These are phyloP conservation scores for Fusarium subglutinans DNA, from an alignment of 2,329 filamentous ascomycete species.

Conservation along the genomic window DNA sequence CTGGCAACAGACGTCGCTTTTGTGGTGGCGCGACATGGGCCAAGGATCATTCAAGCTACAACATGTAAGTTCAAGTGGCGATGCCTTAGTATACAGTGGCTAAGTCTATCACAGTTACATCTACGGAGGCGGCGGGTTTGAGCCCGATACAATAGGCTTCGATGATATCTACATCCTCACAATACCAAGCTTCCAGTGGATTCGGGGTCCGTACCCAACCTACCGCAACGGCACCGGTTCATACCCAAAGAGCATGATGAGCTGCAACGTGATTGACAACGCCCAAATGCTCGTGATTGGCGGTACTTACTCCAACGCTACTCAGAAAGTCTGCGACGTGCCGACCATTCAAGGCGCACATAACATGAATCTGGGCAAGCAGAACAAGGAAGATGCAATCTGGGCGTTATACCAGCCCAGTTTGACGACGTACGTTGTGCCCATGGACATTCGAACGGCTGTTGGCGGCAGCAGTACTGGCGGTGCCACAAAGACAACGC, in stretches of 20 bases:
- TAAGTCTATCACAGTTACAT: not conserved
- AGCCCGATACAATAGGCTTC: not conserved
- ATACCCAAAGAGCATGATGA: constrained; percentile 5
- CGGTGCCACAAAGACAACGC: not conserved
- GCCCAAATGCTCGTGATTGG: constrained; percentile 2
- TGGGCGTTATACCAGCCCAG: not conserved
- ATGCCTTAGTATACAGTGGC: not conserved
- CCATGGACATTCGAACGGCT: not conserved
- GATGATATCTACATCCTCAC: constrained; percentile 15
- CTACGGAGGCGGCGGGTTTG: not conserved
- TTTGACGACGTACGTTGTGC: not conserved
- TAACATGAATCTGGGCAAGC: constrained; percentile 9
- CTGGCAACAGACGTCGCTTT: not conserved
- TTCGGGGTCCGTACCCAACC: not conserved
- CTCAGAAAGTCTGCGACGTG: not conserved
- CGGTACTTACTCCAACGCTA: not conserved
- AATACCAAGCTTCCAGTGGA: constrained; percentile 6
- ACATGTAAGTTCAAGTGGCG: not conserved
- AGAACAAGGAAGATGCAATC: constrained; percentile 4
- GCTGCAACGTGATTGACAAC: constrained; percentile 1
- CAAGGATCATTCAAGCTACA: constrained; percentile 4
- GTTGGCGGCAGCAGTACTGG: not conserved
- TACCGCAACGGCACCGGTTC: not conserved
- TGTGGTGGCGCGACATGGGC: constrained; percentile 7
- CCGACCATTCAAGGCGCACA: not conserved